A percentile compares a stretch with the other conserved stretches of the same genome.
Conservation (phyloP, 495 filamentous ascomycete species). For the Tuber umbilicatum region DNA sequence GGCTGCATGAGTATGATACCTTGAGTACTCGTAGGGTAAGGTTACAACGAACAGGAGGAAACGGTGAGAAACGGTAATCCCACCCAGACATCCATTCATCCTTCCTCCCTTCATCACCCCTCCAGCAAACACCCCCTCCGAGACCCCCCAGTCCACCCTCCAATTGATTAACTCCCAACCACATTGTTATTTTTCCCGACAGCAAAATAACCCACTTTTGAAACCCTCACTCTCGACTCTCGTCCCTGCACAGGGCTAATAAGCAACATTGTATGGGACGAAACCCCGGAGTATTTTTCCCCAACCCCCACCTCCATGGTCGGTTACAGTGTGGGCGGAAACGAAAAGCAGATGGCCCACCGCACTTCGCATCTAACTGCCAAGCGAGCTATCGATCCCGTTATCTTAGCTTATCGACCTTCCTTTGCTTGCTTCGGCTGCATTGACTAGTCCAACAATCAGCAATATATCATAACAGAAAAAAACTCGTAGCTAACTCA, state of each 20-base stretch:
- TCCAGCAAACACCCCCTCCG: neutral
- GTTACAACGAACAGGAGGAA: neutral
- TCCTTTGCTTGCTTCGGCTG: neutral
- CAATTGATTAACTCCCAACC: neutral
- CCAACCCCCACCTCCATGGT: neutral
- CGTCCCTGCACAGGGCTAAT: neutral
- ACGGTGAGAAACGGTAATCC: neutral
- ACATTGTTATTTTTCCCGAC: neutral
- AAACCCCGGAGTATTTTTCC: neutral
- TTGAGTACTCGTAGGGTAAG: constrained; percentile 1
- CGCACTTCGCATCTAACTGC: neutral
- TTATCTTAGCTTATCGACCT: constrained; percentile 3
- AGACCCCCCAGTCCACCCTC: neutral
- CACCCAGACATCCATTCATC: neutral
- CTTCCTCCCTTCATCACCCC: neutral
- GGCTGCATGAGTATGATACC: constrained; percentile 20
- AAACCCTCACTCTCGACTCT: neutral
- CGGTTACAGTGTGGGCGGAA: neutral
- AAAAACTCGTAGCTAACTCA: neutral
- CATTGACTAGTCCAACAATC: neutral
- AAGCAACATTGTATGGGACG: neutral
- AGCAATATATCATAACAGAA: neutral
- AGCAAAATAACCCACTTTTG: neutral
- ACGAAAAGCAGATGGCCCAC: neutral
- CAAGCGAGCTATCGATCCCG: neutral